Conservation (phyloP, 495 filamentous ascomycete genomes). For the Sabuloglossum arenarium region DNA sequence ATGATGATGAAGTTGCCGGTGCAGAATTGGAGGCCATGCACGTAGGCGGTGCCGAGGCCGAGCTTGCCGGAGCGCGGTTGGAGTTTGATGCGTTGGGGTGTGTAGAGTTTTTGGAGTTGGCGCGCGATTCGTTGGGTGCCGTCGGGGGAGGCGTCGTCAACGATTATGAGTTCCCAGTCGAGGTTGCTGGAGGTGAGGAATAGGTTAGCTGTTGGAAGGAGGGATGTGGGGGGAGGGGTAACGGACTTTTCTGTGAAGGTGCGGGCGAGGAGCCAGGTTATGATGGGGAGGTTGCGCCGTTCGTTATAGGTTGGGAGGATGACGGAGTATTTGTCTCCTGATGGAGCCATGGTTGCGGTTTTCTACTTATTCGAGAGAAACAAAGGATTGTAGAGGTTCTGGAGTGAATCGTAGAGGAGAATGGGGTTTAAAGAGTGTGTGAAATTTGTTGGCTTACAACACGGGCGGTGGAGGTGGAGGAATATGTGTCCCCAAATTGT, state of each 20-base stretch:
- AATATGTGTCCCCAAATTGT: neutral
- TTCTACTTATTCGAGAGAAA: neutral
- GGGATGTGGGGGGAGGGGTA: neutral
- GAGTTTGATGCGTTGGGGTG: slow-evolving; percentile 51
- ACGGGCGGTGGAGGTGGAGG: neutral
- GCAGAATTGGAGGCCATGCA: slow-evolving; percentile 73
- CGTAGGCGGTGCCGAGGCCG: slow-evolving; percentile 89
- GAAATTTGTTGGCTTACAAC: neutral
- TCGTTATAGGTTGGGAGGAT: slow-evolving; percentile 98
- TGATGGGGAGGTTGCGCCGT: slow-evolving; percentile 87
- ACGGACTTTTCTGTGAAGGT: slow-evolving; percentile 69
- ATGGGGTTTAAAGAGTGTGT: neutral
- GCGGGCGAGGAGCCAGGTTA: slow-evolving; percentile 77
- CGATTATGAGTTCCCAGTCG: slow-evolving; percentile 91
- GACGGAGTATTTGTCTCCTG: slow-evolving; percentile 83
- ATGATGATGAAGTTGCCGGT: slow-evolving; percentile 93
- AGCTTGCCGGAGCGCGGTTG: slow-evolving; percentile 83
- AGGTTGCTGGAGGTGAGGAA: slow-evolving; percentile 40
- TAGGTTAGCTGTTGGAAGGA: neutral
- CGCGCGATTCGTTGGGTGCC: slow-evolving; percentile 75
- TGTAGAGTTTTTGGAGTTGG: slow-evolving; percentile 74
- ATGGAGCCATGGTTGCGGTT: slow-evolving; percentile 19
- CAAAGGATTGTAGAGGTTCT: neutral
- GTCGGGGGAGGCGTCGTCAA: slow-evolving; percentile 95
- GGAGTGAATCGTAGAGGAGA: neutral